Evolutionary conservation across 306 rosid species (phyloP), one percentile per base, ranked within the genome.

Genomic region (Trichosanthes truncata): DNA sequence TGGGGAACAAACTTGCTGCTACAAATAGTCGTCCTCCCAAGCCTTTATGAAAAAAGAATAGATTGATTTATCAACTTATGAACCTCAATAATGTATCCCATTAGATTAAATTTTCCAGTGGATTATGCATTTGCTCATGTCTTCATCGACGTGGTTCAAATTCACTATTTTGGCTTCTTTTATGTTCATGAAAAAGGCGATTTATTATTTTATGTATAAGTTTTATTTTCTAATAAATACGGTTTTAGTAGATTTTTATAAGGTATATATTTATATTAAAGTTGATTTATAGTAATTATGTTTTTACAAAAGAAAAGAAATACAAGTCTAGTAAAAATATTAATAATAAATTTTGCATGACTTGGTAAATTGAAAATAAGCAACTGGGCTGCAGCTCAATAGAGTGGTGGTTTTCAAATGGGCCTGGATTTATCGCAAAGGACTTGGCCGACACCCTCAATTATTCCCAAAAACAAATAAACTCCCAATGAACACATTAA

Each of bases 1-100:
- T 91, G 90, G 98, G 97, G 2, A 91, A 92, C 2, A 91, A 97
- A 80, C 93, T 93, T 60, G 86, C 88, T 77, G 92, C 93, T 49
- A 93, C 93, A 77, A 91, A 89, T 69, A 83, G 96, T 83, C 96
- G 98, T 79, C 90, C 98, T n/a, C 98, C 98, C 4, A 91, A 91
- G 31, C 92, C 98, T 9, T 13, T 33, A 15, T 63, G 35, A 26
- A 57, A 35, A 55, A 23, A 33, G n/a, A 31, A 62, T 26, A 61
- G 9, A 31, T 63, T 7, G 10, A 25, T 59, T 59, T 0, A 25
- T 59, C 17, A 4, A 26, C 7, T 60, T 60, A 10, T 61, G 29
- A 13, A 1, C 12, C 10, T 29, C 40, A 29, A 26, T 13, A 61
- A 61, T 29, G 10, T 29, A 13, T 60, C 2, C 7, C 17, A 0